Evolutionary conservation across 1,284 basidiomycete genomes (phyloP), one percentile per base, ranked within the genome.

Genomic region (Omphalotus olearius): DNA sequence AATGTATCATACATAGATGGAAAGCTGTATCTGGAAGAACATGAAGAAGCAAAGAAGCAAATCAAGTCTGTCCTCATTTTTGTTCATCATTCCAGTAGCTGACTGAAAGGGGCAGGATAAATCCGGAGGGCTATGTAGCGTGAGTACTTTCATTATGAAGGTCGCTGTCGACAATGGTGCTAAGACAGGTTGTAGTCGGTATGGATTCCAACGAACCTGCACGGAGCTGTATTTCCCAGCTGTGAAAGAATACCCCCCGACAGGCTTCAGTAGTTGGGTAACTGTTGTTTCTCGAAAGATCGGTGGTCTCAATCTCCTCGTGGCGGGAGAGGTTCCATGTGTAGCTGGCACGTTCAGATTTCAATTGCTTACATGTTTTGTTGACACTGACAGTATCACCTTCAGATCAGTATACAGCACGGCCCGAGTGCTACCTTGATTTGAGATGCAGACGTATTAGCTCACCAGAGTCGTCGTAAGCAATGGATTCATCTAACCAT

Each of bases 1-100:
- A 55, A 59, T 42, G 60, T 52, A 44, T 62, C 57, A 9, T 60
- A 50, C 36, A 52, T 49, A 6, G 48, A 56, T 10, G 60, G 60
- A 13, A 56, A 55, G 20, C 43, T 62, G 25, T 60, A 57, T 49
- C 30, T 59, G 23, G 54, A 59, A 44, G 51, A 45, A 30, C 36
- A 45, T 25, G 23, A 16, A 4, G 42, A 4, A 16, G 20, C 28
- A n/a, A 45, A 17, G 39, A 37, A 20, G 50, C n/a, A 14, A 18
- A 10, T 37, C 30, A 13, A 10, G 30, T 33, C 30, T 4, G 30
- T 33, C 4, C 26, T 28, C 26, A n/a, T n/a, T n/a, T n/a, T 41
- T 20, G 45, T 37, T 25, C 18, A 42, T 50, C 37, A 13, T 36
- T n/a, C n/a, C n/a, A 18, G 11, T 33, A 14, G 16, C 46, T 44